Percentiles rank a stretch among this genome's conserved stretches.
Evolutionary conservation across 2,329 filamentous ascomycete species (phyloP).

Genomic region (Aspergillus fructus): DNA sequence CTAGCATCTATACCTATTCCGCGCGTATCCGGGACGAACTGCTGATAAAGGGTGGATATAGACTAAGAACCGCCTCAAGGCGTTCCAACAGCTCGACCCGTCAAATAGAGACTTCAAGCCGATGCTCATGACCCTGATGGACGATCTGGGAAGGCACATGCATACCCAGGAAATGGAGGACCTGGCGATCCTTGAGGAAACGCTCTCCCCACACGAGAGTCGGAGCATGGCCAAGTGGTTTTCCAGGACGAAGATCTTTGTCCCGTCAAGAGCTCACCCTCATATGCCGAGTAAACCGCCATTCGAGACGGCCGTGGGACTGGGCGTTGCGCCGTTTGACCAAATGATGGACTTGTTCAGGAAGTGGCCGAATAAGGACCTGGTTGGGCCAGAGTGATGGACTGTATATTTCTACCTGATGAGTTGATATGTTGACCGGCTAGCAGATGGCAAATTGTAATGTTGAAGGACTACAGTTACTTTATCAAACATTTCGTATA

Average conservation of each 20-base stretch:
- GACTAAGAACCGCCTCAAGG: conserved; percentile 52
- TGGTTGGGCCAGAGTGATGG: neutral
- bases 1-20: no score
- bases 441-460: no score
- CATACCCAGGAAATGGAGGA: conserved; percentile 51
- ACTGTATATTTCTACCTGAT: neutral
- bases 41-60: conserved; percentile 19
- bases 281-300: conserved; percentile 51
- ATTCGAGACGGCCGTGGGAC: conserved; percentile 55
- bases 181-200: conserved; percentile 47
- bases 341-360: conserved; percentile 36
- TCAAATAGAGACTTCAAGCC: conserved; percentile 40
- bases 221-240: conserved; percentile 45
- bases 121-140: conserved; percentile 45
- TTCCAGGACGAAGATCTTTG: conserved; percentile 52
- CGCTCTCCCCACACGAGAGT: conserved; percentile 34
- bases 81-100: conserved; percentile 47
- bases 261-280: conserved; percentile 52
- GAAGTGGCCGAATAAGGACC: conserved; percentile 4
- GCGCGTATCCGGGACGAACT: neutral
- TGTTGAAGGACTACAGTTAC: no score
- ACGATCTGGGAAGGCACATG: conserved; percentile 46
- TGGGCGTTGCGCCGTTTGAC: conserved; percentile 58
- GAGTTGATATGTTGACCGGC: no score
- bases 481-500: neutral